phyloP scores from a whole-genome alignment of 2,329 filamentous ascomycete genomes.

The Scytalidium lignicola region DNA sequence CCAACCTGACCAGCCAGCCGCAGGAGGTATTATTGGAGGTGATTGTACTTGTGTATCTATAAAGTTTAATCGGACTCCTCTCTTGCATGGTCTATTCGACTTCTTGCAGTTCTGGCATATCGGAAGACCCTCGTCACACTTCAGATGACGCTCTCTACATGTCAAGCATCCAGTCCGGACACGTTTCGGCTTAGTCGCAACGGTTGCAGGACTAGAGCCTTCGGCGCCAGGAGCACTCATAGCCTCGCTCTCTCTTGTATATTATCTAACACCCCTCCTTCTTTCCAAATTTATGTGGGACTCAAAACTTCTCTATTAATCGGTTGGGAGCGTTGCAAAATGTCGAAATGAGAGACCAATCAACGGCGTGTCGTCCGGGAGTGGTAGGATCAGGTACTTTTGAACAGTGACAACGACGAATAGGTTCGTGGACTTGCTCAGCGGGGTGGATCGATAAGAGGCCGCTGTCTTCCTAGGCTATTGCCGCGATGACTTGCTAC shows the following conservation, averaged over 20 bases:
- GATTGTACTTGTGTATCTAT: constrained; percentile 72
- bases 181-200: constrained; percentile 63
- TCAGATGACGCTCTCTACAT: constrained; percentile 82
- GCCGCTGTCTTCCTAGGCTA: too few relatives aligned
- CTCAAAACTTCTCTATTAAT: too few relatives aligned
- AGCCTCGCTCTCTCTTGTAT: constrained; percentile 22
- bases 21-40: constrained; percentile 57
- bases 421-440: too few relatives aligned
- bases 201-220: constrained; percentile 11
- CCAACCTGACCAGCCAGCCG: constrained; percentile 59
- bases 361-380: too few relatives aligned
- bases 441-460: too few relatives aligned
- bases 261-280: constrained; percentile 11
- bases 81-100: constrained; percentile 78
- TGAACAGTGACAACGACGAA: too few relatives aligned
- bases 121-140: constrained; percentile 72
- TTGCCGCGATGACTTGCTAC: too few relatives aligned
- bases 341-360: too few relatives aligned
- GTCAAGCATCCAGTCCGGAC: constrained; percentile 89
- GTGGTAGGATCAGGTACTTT: too few relatives aligned
- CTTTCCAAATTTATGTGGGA: not conserved
- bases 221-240: constrained; percentile 1
- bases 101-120: constrained; percentile 77
- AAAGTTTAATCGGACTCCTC: constrained; percentile 84
- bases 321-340: too few relatives aligned